Conservation (phyloP, 371 early-diverging fungal species). For the Mortierella sp. region DNA sequence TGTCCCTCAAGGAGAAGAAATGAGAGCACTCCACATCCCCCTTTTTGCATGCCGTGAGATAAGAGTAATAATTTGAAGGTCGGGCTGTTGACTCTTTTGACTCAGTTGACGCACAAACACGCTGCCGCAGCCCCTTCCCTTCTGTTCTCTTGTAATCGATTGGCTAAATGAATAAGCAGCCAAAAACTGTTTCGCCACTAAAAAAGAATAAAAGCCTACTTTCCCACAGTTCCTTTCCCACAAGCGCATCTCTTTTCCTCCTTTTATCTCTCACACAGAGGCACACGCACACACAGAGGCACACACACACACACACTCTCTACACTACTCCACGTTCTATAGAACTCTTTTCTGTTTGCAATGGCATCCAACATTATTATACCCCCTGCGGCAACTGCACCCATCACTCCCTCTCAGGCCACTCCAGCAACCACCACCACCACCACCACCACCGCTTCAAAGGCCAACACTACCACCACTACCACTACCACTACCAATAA, state of each 20-base stretch:
- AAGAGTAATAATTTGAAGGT: neutral
- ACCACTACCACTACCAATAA: neutral
- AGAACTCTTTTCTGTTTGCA: neutral
- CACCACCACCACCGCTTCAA: neutral
- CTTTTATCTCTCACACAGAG: neutral
- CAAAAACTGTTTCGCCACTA: neutral
- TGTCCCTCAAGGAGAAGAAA: no score
- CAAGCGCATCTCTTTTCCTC: neutral
- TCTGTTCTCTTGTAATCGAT: neutral
- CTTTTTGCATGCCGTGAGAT: neutral
- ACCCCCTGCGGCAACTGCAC: neutral
- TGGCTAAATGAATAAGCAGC: neutral
- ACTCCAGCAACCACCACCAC: neutral
- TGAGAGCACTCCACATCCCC: no score
- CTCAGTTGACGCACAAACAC: constrained; percentile 16
- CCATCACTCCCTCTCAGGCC: neutral
- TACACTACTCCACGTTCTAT: neutral
- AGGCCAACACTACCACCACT: neutral
- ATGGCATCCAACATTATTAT: constrained; percentile 6
- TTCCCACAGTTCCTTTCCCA: neutral
- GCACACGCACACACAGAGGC: neutral
- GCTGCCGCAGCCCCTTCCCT: neutral
- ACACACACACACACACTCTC: neutral
- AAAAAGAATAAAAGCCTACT: neutral
- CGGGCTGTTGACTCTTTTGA: constrained; percentile 20